Evolutionary conservation across 179 eudicot genomes (phyloP).

Genomic region (Spergularia azorica): DNA sequence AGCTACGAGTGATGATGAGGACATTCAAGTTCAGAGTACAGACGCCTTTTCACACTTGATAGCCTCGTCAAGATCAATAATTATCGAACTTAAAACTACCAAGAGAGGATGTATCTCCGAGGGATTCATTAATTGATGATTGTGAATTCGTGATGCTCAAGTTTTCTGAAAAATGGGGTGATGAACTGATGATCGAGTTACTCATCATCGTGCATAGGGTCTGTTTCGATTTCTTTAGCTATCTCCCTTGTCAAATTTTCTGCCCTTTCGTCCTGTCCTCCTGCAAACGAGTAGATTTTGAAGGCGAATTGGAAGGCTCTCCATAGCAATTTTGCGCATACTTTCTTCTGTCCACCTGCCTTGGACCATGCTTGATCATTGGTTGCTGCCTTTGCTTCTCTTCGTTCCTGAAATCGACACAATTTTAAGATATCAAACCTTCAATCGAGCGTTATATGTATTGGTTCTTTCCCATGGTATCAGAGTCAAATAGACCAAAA

Average conservation of each 20-base stretch:
- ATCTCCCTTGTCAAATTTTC: conserved; percentile 78
- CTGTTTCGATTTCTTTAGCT: conserved; percentile 83
- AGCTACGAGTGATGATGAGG: no score
- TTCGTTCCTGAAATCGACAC: conserved; percentile 58
- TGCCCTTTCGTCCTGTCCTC: conserved; percentile 97
- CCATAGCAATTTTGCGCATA: conserved; percentile 75
- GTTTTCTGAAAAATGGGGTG: background rate
- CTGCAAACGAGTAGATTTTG: conserved; percentile 88
- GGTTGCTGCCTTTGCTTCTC: conserved; percentile 53
- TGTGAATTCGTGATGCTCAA: background rate
- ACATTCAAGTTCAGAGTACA: no score
- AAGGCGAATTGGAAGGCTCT: conserved; percentile 92
- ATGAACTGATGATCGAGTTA: background rate
- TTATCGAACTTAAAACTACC: no score
- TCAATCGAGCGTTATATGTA: no score
- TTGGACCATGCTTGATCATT: conserved; percentile 42
- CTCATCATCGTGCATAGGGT: conserved; percentile 46
- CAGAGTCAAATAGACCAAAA: background rate
- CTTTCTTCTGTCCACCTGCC: conserved; percentile 49
- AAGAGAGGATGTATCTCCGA: no score
- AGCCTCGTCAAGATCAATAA: no score
- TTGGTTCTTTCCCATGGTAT: background rate
- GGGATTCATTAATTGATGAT: no score
- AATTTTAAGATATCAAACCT: background rate
- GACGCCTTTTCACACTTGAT: no score